Percentiles rank a stretch among this genome's conserved stretches.
phyloP scores from a whole-genome alignment of 441 rosid genomes.

The Flueggea neowawraea region DNA sequence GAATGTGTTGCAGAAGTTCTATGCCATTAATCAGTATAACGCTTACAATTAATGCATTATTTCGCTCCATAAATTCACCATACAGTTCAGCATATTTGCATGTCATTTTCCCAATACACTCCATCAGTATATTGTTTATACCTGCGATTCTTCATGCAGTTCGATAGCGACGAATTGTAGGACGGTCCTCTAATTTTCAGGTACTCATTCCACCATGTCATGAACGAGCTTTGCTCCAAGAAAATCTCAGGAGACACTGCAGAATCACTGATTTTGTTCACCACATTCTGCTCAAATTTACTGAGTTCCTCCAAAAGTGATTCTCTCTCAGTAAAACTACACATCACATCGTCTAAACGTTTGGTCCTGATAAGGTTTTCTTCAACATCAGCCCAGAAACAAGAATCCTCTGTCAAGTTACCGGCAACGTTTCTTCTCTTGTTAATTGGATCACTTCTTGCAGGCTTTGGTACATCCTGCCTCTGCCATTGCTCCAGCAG shows the following conservation, averaged over 20 bases:
- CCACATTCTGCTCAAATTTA: constrained; percentile 37
- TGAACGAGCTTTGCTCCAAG: constrained; percentile 51
- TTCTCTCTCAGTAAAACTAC: constrained; percentile 5
- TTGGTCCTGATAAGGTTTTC: constrained; percentile 39
- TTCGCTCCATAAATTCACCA: no score
- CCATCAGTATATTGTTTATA: constrained; percentile 29
- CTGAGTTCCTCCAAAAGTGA: constrained; percentile 9
- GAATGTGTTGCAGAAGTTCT: no score
- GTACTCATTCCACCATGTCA: constrained; percentile 65
- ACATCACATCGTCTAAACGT: constrained; percentile 4
- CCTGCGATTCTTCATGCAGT: constrained; percentile 29
- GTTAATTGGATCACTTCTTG: not conserved
- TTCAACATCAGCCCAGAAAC: constrained; percentile 80
- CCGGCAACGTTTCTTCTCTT: constrained; percentile 20
- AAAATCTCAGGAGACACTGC: constrained; percentile 68
- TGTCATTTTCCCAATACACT: no score
- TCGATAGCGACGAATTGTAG: constrained; percentile 20
- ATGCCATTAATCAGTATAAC: no score
- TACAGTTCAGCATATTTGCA: no score
- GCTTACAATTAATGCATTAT: no score
- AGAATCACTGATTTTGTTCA: constrained; percentile 31
- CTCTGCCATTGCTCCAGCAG: constrained; percentile 51
- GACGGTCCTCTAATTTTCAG: constrained; percentile 17
- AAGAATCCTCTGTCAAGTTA: constrained; percentile 57
- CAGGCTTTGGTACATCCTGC: constrained; percentile 3